Base-by-base conservation (phyloP, 768 basidiomycete species). In the Mycena capillaripes region DNA sequence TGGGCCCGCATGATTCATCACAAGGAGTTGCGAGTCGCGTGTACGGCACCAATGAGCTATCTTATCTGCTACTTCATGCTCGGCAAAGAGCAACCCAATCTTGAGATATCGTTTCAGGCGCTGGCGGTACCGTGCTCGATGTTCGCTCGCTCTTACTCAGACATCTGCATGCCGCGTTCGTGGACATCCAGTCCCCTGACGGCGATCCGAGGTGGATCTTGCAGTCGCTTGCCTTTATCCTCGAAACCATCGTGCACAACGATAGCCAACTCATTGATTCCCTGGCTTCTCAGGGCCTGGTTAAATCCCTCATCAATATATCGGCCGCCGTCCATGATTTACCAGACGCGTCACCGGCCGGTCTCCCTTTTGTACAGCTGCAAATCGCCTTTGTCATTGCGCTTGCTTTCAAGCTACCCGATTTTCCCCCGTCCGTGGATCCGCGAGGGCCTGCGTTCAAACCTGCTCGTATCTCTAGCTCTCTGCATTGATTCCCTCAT, bases 201-300 rank as follows among this genome's bases (percentile, higher is more conserved):
- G 58, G 58, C n/a, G 27, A 59, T 29, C 36, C 58, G 2, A 59
- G 21, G 16, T 59, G 58, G 58, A 59, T 59, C 58, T 10, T 42
- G 7, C 38, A 40, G 23, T 59, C 40, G 25, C 25, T 59, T 5
- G 4, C 16, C 23, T 44, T 42, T 19, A 12, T 59, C 0, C 58
- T 59, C 2, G 57, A 58, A 5, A 58, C 57, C 34, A 55, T 32
- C 29, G 30, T 19, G 12, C 23, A 30, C 16, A 55, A 55, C 14
- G 53, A 55, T 2, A 21, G 4, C 4, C 3, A 30, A 12, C 9
- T 55, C 17, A 2, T 55, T 12, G 53, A 32, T 5, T 14, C 17
- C 4, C 53, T 55, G 1, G 29, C 6, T 17, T 7, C 53, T 3
- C 30, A 55, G 53, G 1, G 53, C 30, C 30, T 55, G 0, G 53